phyloP scores from a whole-genome alignment of 75 land plant species.

The Isoetes taiwanensis region DNA sequence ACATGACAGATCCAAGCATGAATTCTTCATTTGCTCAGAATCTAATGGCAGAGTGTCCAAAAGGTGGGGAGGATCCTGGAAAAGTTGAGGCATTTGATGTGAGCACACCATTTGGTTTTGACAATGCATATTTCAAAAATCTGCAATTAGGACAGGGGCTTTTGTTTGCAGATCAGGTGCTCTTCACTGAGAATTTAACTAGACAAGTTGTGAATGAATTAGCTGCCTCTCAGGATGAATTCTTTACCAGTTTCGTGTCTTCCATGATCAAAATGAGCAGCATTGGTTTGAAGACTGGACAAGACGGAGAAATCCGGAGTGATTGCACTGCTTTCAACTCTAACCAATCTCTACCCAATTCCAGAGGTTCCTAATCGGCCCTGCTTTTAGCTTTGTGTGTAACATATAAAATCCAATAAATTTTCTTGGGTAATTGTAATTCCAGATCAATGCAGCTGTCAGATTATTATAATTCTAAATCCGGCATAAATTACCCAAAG shows the following conservation, averaged over 20 bases:
- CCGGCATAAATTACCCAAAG: too few species aligned
- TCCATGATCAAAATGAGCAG: constrained; percentile 3
- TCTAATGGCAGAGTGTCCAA: neutral
- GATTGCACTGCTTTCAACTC: neutral
- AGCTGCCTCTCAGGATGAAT: neutral
- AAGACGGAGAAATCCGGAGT: neutral
- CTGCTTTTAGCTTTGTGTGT: too few species aligned
- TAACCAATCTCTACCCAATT: too few species aligned
- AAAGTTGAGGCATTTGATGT: neutral
- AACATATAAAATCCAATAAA: too few species aligned
- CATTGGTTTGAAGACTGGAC: neutral
- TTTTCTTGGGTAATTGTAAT: too few species aligned
- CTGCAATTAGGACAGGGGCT: neutral
- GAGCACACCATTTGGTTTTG: neutral
- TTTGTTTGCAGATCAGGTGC: constrained; percentile 1
- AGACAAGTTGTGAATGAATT: neutral
- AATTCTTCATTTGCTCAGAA: neutral
- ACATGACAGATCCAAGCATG: neutral
- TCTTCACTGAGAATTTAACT: neutral
- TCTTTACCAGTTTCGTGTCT: neutral
- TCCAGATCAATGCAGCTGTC: too few species aligned
- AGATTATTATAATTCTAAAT: too few species aligned
- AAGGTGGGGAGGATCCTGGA: neutral
- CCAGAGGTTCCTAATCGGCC: too few species aligned
- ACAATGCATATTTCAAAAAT: neutral